A percentile compares a stretch with the other conserved stretches of the same genome.
Evolutionary conservation across 495 filamentous ascomycete species (phyloP).

Genomic region (Lophiostoma macrostomum): DNA sequence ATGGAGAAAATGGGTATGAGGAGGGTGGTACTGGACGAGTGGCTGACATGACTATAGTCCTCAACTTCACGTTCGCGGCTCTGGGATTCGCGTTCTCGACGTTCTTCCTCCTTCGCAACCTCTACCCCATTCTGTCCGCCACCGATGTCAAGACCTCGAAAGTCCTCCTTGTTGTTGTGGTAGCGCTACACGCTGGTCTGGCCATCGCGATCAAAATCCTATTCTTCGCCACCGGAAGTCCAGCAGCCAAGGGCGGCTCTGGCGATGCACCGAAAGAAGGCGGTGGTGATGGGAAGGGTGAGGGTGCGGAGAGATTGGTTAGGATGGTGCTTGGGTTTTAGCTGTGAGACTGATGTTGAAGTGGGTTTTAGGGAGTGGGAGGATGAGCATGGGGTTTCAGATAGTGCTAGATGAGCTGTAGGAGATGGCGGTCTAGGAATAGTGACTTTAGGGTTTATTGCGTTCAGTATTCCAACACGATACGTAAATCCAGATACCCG

Average conservation of each 20-base stretch:
- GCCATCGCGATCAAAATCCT: slow-evolving; percentile 91
- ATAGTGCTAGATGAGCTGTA: no score
- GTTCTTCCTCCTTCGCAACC: slow-evolving; percentile 82
- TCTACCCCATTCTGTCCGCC: slow-evolving; percentile 89
- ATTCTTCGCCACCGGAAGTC: slow-evolving; percentile 68
- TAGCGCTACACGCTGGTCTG: slow-evolving; percentile 80
- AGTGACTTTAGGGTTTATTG: no score
- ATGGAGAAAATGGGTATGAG: no score
- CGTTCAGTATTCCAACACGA: no score
- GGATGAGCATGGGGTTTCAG: neutral
- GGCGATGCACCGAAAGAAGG: slow-evolving; percentile 14
- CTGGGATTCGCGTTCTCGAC: slow-evolving; percentile 85
- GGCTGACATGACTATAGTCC: no score
- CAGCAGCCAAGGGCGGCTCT: neutral
- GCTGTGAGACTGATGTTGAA: no score
- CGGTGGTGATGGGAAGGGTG: slow-evolving; percentile 6
- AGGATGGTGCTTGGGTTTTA: slow-evolving; percentile 30
- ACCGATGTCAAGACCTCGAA: slow-evolving; percentile 91
- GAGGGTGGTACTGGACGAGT: no score
- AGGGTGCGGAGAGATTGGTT: slow-evolving; percentile 18
- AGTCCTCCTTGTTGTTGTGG: slow-evolving; percentile 76
- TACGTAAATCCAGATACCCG: no score
- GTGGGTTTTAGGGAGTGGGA: no score
- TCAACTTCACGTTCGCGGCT: slow-evolving; percentile 92
- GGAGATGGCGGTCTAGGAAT: no score